phyloP scores from a whole-genome alignment of 176 grass and related monocot species.

The Hordeum marinum region DNA sequence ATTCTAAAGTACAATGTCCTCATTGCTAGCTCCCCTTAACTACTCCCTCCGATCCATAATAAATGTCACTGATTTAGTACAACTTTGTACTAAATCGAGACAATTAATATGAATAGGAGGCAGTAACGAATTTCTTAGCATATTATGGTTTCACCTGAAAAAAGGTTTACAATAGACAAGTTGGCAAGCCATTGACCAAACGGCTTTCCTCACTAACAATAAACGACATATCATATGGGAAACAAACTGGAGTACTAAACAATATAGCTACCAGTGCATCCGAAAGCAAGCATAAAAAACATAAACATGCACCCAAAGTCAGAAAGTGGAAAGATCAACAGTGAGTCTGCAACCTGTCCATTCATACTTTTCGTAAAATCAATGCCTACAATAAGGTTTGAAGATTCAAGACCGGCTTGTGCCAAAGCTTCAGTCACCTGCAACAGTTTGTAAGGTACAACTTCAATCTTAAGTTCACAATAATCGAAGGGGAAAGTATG shows the following conservation, averaged over 20 bases:
- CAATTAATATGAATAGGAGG: no score
- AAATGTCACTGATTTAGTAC: no score
- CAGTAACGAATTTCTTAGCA: background rate
- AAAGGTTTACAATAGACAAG: background rate
- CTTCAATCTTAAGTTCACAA: background rate
- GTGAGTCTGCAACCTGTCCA: conserved; percentile 68
- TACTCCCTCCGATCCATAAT: background rate
- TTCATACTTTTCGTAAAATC: conserved; percentile 94
- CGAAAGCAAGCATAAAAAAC: conserved; percentile 8
- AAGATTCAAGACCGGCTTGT: conserved; percentile 90
- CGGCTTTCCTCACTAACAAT: background rate
- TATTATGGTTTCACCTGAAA: background rate
- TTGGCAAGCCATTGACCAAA: background rate
- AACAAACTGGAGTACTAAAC: background rate
- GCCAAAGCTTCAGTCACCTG: conserved; percentile 88
- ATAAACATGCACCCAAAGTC: background rate
- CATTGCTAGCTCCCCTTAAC: background rate
- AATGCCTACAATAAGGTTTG: conserved; percentile 89
- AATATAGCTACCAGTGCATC: background rate
- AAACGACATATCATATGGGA: background rate
- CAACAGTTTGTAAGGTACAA: background rate
- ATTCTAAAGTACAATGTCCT: background rate
- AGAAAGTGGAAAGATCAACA: background rate
- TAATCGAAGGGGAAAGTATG: background rate
- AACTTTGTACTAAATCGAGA: no score